A percentile compares a stretch with the other conserved stretches of the same genome.
Evolutionary conservation across 2,329 filamentous ascomycete species (phyloP).

Genomic region (Aureobasidium melanogenum): DNA sequence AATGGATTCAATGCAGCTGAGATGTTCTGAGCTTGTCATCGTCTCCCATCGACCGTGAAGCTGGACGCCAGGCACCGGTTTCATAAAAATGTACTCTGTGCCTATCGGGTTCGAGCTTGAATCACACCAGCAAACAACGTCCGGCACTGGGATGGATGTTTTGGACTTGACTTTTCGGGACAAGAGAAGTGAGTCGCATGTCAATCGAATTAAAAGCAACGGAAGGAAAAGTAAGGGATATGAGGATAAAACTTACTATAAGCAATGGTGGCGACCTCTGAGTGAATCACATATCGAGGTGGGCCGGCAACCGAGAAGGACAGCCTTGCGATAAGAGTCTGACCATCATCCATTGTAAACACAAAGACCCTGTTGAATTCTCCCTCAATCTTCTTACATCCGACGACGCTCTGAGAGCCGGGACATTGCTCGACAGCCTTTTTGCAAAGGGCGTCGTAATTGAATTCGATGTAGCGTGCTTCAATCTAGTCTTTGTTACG

Average conservation of each 20-base stretch:
- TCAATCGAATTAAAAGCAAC: background rate
- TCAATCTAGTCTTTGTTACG: conserved; percentile 28
- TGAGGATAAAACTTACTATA: background rate
- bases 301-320: background rate
- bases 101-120: conserved; percentile 26
- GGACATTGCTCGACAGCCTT: conserved; percentile 30
- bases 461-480: conserved; percentile 31
- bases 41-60: conserved; percentile 20
- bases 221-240: background rate
- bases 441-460: conserved; percentile 32
- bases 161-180: background rate
- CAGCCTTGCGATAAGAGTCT: conserved; percentile 32
- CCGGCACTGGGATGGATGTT: background rate
- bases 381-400: conserved; percentile 36
- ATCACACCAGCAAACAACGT: conserved; percentile 24
- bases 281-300: background rate
- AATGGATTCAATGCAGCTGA: background rate
- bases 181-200: background rate
- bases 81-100: conserved; percentile 33
- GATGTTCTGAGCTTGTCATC: background rate
- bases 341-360: conserved; percentile 32
- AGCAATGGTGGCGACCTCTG: background rate
- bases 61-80: conserved; percentile 27
- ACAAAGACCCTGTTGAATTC: conserved; percentile 38
- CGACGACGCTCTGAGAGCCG: conserved; percentile 25